Percentiles rank a stretch among this genome's conserved stretches.
Conservation (phyloP, 2,329 filamentous ascomycete species). For the Fusarium cyanostomum region DNA sequence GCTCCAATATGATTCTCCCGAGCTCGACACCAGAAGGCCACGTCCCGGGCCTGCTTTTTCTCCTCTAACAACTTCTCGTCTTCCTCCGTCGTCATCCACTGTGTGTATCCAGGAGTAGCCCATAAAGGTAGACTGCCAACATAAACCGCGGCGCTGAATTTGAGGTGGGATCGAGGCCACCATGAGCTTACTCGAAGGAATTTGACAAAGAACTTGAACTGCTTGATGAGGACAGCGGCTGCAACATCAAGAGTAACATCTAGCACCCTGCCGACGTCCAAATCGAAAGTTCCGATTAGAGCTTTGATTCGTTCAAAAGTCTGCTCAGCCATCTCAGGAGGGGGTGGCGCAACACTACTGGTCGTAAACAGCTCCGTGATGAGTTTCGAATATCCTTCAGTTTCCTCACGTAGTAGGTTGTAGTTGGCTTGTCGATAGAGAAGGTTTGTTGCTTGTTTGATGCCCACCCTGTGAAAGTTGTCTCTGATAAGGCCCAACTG, state of each 20-base stretch:
- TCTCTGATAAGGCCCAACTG: constrained; percentile 82
- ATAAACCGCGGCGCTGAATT: constrained; percentile 56
- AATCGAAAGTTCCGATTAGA: constrained; percentile 94
- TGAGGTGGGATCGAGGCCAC: constrained; percentile 79
- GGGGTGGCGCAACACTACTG: constrained; percentile 77
- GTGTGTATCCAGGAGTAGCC: constrained; percentile 77
- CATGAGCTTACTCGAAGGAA: constrained; percentile 91
- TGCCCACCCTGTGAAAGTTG: constrained; percentile 84
- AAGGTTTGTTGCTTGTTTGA: constrained; percentile 90
- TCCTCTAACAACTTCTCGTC: constrained; percentile 68
- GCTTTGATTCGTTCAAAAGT: constrained; percentile 94
- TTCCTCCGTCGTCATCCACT: constrained; percentile 72
- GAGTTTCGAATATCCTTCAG: constrained; percentile 95
- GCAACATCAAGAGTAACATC: constrained; percentile 97
- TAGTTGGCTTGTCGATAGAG: constrained; percentile 97
- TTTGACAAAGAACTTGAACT: constrained; percentile 94
- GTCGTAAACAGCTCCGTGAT: constrained; percentile 95
- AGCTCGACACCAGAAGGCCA: constrained; percentile 83
- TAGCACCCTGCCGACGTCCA: constrained; percentile 93
- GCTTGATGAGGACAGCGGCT: constrained; percentile 90
- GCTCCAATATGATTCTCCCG: constrained; percentile 79
- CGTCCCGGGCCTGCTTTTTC: constrained; percentile 72
- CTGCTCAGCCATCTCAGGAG: constrained; percentile 78
- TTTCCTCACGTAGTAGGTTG: constrained; percentile 93
- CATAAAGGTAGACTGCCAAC: constrained; percentile 80